Base-by-base conservation (phyloP, 495 filamentous ascomycete species). In the Lophium mytilinum region DNA sequence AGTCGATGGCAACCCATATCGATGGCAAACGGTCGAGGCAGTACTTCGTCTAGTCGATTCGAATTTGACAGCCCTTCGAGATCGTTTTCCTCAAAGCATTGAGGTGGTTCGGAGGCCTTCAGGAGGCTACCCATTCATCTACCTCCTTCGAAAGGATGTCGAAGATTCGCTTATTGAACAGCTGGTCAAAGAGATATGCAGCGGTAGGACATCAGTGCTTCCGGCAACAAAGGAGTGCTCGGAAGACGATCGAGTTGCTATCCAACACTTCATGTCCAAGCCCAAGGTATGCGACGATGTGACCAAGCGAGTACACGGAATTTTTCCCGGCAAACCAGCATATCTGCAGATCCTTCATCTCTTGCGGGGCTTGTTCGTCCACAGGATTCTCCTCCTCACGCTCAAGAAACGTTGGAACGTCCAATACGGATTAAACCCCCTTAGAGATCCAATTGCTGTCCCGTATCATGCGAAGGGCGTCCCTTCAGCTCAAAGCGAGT, bases 401-500 rank as follows among this genome's bases (percentile, higher is more conserved):
- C 53, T 75, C 0, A 70, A 71, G 37, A 74, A 73, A 59, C 57
- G 74, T 4, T 75, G 71, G 70, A 74, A 72, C 52, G 74, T 76
- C 4, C 68, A 76, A 42, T 76, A 75, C 52, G 73, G 73, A 0
- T 58, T 76, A 3, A 63, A 73, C 49, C 66, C 56, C 0, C 53
- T 47, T 0, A 67, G 77, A 3, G 65, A 72, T 35, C 72, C 71
- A 0, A 66, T 80, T 15, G 74, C 77, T 4, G 77, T 80, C 7
- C 77, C 77, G 21, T 70, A 37, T 56, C 41, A 68, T 42, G 73
- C 68, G 4, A 76, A 76, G 33, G 71, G 72, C 15, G 67, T 72
- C 4, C 77, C 77, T 1, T 74, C 71, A 15, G 74, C 76, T 14
- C 70, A 73, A 51, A 72, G 76, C 8, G 77, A 80, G 60, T 80